These are phyloP conservation scores for Aspergillus persii DNA, from an alignment of 2,329 filamentous ascomycete species.

Conservation along the genomic window DNA sequence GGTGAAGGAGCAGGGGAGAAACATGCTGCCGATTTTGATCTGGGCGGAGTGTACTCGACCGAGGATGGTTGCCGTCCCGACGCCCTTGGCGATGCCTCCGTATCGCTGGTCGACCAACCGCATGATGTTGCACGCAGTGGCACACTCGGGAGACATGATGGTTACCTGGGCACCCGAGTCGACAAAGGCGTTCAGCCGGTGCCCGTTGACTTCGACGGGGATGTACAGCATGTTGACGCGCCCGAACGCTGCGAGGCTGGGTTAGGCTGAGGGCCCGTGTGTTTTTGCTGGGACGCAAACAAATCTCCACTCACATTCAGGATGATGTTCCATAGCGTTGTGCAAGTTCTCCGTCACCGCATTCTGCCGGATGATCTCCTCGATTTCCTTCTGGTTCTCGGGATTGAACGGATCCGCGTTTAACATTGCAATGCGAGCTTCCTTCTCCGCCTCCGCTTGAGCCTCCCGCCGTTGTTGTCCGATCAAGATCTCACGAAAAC, in stretches of 20 bases:
- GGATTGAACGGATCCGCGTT: constrained; percentile 94
- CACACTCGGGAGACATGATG: constrained; percentile 95
- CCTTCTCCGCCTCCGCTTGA: constrained; percentile 70
- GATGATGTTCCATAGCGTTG: constrained; percentile 95
- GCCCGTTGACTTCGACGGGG: constrained; percentile 88
- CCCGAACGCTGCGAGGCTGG: constrained; percentile 68
- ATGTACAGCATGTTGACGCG: constrained; percentile 96
- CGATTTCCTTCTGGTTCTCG: constrained; percentile 87
- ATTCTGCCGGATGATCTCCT: constrained; percentile 95
- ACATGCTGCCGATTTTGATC: constrained; percentile 85
- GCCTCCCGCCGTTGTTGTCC: constrained; percentile 68
- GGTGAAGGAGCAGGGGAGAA: constrained; percentile 91
- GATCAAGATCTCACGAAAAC: constrained; percentile 71
- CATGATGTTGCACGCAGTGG: constrained; percentile 92
- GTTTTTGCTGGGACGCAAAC: background rate
- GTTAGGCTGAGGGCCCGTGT: constrained; percentile 5
- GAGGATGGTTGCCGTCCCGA: constrained; percentile 91
- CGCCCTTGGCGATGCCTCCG: constrained; percentile 85
- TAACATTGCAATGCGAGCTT: constrained; percentile 77
- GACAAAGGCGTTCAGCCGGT: constrained; percentile 91
- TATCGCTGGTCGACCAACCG: constrained; percentile 90
- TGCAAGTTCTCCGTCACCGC: constrained; percentile 92
- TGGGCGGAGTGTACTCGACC: constrained; percentile 93
- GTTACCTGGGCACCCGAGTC: constrained; percentile 97
- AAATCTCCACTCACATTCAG: constrained; percentile 68